phyloP scores from a whole-genome alignment of 23 red algal genomes.

The Gracilaria vermiculophylla region DNA sequence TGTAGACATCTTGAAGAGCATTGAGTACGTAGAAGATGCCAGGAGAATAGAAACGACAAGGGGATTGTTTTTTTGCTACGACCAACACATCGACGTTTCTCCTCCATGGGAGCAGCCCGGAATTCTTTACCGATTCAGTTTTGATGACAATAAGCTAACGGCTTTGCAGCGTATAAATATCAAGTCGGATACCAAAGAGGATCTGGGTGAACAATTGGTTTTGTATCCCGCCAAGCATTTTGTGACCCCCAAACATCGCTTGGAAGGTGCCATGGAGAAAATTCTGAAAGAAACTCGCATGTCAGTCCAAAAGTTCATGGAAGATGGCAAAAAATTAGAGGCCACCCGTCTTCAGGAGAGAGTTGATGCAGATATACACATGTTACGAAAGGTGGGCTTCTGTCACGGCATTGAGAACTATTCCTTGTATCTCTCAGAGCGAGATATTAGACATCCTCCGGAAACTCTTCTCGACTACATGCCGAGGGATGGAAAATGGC shows the following conservation, averaged over 20 bases:
- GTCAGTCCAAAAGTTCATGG: not conserved
- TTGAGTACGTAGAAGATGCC: conserved; percentile 10
- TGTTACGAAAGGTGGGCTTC: conserved; percentile 78
- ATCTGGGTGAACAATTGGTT: conserved; percentile 54
- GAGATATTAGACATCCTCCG: conserved; percentile 29
- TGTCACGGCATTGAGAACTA: conserved; percentile 91
- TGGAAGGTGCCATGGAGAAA: conserved; percentile 59
- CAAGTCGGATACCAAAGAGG: not conserved
- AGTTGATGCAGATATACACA: conserved; percentile 60
- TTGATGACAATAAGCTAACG: conserved; percentile 2
- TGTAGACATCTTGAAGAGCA: not conserved
- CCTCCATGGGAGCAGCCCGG: conserved; percentile 73
- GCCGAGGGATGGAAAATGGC: conserved; percentile 62
- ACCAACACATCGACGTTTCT: conserved; percentile 25
- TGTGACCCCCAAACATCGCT: conserved; percentile 57
- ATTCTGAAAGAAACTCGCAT: conserved; percentile 61
- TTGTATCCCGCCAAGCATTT: conserved; percentile 88
- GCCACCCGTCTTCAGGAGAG: conserved; percentile 73
- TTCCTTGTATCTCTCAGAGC: conserved; percentile 58
- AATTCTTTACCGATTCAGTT: conserved; percentile 40
- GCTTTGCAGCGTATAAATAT: conserved; percentile 17
- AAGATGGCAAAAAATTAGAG: conserved; percentile 58
- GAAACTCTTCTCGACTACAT: conserved; percentile 85
- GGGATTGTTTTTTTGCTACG: not conserved
- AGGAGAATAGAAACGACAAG: conserved; percentile 10